Evolutionary conservation across 2,329 filamentous ascomycete genomes (phyloP), one percentile per base, ranked within the genome.

Genomic region (Magnaporthiopsis incrustans): DNA sequence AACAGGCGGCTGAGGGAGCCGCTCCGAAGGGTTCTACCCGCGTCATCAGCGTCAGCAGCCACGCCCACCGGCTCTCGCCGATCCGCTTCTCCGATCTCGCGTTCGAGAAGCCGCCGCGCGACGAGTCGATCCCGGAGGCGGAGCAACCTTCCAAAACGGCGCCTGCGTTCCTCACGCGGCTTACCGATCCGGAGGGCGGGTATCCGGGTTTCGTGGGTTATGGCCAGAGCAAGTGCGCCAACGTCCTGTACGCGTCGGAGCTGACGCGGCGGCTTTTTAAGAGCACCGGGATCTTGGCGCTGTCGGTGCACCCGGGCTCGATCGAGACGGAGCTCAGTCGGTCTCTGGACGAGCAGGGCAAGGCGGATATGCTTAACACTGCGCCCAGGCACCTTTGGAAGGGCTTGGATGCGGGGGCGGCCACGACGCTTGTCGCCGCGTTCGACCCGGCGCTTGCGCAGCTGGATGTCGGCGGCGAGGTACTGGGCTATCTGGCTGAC

Each of bases 171-270:
- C 32, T 63, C 14, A 33, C 59, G 1, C 57, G 61, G 1, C 59
- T 64, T 1, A 69, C 69, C 27, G 70, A 69, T 33, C 32, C 58
- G 11, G 61, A 62, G 22, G 62, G 53, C 25, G 22, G 10, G 15
- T 73, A 70, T 57, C 69, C 71, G 0, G 67, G 67, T 1, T 80
- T 78, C 73, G 68, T 72, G 1, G 78, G 73, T 12, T 83, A 83
- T 65, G 76, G 73, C 0, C 79, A 81, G 67, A 78, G 77, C 59
- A 82, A 82, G 67, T 76, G 77, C 4, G 79, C 80, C 4, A 79
- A 81, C 57, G 77, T 82, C 14, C 70, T 79, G 60, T 78, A 78
- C 66, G 70, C 72, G 0, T 73, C 72, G 25, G 74, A 71, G 61
- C 67, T 79, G 7, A 69, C 68, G 1, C 69, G 76, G 32, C 73